Base-by-base conservation (phyloP, 352 stramenopile species). In the Pythium scleroteichum region DNA sequence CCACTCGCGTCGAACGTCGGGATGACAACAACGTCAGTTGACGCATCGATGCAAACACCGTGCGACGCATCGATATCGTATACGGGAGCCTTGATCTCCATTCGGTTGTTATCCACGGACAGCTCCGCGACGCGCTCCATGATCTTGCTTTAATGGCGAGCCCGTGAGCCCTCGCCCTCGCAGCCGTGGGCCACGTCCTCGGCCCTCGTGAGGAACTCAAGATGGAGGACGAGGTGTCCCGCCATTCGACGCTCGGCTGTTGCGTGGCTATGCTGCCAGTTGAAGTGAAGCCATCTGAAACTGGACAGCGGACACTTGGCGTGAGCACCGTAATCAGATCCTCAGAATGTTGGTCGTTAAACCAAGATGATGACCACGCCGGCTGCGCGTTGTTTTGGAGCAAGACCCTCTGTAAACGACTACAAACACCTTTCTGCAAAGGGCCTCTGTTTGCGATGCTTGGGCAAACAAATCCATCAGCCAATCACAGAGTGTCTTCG, bases 321-420 rank as follows among this genome's bases (percentile, higher is more conserved):
- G 20, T 32, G 13, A 41, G 3, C 22, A 26, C 13, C 23, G 16
- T 47, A 13, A 62, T 53, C 55, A 47, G 33, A 54, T 35, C 29
- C 2, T 4, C 32, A 38, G 57, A 65, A 23, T 65, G 58, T 40
- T 59, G 58, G 49, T 65, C 58, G 48, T 65, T 65, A 59, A 65
- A 65, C 58, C 40, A 41, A 14, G 44, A 55, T 50, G 53, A 61
- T 51, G 22, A 61, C 22, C 12, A 35, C 42, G 22, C 6, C 38
- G 17, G 38, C n/a, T n/a, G n/a, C n/a, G n/a, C n/a, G n/a, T n/a
- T n/a, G n/a, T n/a, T n/a, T 35, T 35, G 20, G 1, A 38, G 26
- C 2, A 4, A 4, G 3, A 47, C 40, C 38, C 51, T 58, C 9
- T 48, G 17, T 27, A 49, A 55, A 22, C n/a, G 22, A 4, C 45